Evolutionary conservation across 2,329 filamentous ascomycete species (phyloP), one percentile per base, ranked within the genome.

Genomic region (Aureobasidium melanogenum): DNA sequence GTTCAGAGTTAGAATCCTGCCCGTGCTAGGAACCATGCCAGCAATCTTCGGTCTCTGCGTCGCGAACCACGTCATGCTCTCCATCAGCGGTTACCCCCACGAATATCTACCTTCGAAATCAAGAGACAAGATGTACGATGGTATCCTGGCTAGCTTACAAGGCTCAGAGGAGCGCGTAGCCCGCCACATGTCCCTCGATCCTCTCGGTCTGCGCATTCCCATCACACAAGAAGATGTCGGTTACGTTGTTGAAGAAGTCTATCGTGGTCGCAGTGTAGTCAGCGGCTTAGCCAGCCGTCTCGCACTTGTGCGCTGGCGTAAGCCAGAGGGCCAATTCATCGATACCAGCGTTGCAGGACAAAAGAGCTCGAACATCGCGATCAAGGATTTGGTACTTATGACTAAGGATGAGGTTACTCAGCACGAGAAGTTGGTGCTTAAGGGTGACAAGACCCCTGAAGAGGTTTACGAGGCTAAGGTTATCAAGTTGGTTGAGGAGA

Each of bases 11-110:
- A 83, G 94, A n/a, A 99, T 99, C 62, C 76, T 99, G 9, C 94
- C 94, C 0, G 94, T 99, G 0, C 77, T 99, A 3, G 94, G 94
- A 0, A 99, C 94, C 0, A 97, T 99, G 92, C 94, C 94, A 0
- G 93, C 94, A 2, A 87, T 97, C 0, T 99, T 99, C 72, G 94
- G 94, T 9, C 88, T 97, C 61, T 89, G 88, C 0, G 84, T 89
- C 9, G 94, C 94, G 4, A 99, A 97, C 74, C 91, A 97, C 71
- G 85, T 97, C 63, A 93, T 99, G 66, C 82, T 96, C 61, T 84
- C 85, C 62, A 83, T 97, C 50, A 75, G 81, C 65, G 89, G 86
- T 8, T 99, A 99, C 69, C 94, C 94, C 0, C 83, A 88, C 51
- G 91, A 96, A 65, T 96, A 94, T 71, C 77, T 90, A 0, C 84